Conservation (phyloP, 2,329 filamentous ascomycete genomes). For the Xylaria sp. region DNA sequence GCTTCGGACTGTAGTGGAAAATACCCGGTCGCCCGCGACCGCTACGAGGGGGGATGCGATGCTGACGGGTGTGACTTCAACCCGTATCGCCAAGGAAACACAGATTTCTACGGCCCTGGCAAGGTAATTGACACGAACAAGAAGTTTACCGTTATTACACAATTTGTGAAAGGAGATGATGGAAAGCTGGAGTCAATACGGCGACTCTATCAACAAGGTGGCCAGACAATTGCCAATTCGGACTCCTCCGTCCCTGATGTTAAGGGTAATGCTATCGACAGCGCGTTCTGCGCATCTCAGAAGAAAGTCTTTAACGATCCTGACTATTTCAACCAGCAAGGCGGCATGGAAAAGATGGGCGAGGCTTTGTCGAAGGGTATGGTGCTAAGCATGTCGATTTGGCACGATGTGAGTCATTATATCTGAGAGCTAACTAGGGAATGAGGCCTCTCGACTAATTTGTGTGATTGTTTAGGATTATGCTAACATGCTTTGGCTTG, state of each 20-base stretch:
- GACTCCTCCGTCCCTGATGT: not conserved
- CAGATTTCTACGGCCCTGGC: not conserved
- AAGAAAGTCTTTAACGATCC: not conserved
- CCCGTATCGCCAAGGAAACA: not conserved
- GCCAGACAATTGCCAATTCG: not conserved
- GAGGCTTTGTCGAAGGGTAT: conserved; percentile 4
- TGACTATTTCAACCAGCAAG: conserved; percentile 1
- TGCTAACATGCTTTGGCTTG: not conserved
- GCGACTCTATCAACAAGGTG: not conserved
- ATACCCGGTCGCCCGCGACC: not conserved
- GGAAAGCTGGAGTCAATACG: not conserved
- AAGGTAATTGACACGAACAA: not conserved
- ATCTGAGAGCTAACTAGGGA: not conserved
- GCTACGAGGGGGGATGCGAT: not conserved
- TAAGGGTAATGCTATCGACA: not conserved
- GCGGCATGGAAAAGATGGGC: conserved; percentile 1
- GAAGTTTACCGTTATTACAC: not conserved
- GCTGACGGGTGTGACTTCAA: conserved; percentile 1
- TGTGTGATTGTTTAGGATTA: not conserved
- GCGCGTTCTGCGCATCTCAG: not conserved
- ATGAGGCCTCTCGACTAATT: not conserved
- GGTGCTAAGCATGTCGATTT: conserved; percentile 6
- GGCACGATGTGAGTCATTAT: not conserved
- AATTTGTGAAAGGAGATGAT: not conserved
- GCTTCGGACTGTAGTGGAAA: not conserved